phyloP scores from a whole-genome alignment of 805 yeast genomes.

The Lachancea meyersii region DNA sequence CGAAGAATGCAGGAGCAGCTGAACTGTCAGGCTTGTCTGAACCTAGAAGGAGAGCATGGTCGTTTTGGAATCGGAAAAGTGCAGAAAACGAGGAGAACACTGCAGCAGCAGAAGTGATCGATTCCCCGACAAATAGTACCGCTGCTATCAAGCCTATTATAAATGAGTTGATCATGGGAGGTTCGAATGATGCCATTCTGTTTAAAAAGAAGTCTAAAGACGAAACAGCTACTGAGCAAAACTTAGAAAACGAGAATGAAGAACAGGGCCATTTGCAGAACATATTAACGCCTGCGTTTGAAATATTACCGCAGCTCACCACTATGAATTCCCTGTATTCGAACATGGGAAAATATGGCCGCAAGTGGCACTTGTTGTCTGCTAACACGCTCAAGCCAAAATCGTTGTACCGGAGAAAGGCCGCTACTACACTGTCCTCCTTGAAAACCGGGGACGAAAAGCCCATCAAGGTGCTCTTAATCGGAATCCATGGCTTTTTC shows the following conservation, averaged over 20 bases:
- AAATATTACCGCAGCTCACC: slow-evolving; percentile 24
- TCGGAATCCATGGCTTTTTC: slow-evolving; percentile 96
- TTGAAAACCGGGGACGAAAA: slow-evolving; percentile 18
- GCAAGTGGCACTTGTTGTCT: slow-evolving; percentile 8
- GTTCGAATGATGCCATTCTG: slow-evolving; percentile 17
- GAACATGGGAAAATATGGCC: slow-evolving; percentile 11
- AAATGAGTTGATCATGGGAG: slow-evolving; percentile 11
- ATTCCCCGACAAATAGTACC: background rate
- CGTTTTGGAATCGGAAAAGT: slow-evolving; percentile 18
- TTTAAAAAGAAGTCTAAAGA: slow-evolving; percentile 17
- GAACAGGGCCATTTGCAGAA: slow-evolving; percentile 21
- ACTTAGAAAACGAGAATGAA: slow-evolving; percentile 9
- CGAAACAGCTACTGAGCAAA: slow-evolving; percentile 11
- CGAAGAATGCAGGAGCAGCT: background rate
- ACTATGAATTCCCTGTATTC: slow-evolving; percentile 23
- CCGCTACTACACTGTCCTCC: slow-evolving; percentile 15
- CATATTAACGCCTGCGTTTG: slow-evolving; percentile 29
- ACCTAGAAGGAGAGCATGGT: slow-evolving; percentile 18
- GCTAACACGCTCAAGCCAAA: slow-evolving; percentile 4
- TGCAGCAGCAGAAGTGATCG: slow-evolving; percentile 5
- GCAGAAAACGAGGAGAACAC: slow-evolving; percentile 2
- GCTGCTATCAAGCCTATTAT: slow-evolving; percentile 4
- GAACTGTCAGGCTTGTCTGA: background rate
- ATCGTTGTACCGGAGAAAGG: slow-evolving; percentile 14
- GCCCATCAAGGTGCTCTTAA: slow-evolving; percentile 61